phyloP scores from a whole-genome alignment of 1,284 basidiomycete genomes.

The Cystobasidium slooffiae region DNA sequence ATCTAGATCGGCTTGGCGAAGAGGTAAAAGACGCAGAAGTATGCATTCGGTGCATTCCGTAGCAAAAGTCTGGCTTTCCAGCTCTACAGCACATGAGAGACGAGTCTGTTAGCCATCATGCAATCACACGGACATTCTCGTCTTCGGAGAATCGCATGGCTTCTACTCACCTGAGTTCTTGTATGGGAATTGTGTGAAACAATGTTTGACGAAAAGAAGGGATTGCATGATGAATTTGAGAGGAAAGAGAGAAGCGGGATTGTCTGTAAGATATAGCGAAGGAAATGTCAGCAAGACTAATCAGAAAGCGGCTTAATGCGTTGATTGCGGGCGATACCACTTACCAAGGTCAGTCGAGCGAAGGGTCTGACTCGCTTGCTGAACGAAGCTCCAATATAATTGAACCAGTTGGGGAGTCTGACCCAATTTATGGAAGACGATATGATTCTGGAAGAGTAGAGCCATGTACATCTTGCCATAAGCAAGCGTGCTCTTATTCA shows the following conservation, averaged over 20 bases:
- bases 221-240: conserved; percentile 48
- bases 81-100: too few species aligned
- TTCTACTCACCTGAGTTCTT: conserved; percentile 4
- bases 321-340: background rate
- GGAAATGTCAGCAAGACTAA: background rate
- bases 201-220: conserved; percentile 48
- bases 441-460: conserved; percentile 44
- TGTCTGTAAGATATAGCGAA: too few species aligned
- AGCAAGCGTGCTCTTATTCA: conserved; percentile 48
- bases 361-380: conserved; percentile 40
- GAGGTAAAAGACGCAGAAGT: conserved; percentile 46
- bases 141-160: too few species aligned
- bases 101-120: too few species aligned
- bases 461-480: conserved; percentile 48
- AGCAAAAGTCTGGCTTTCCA: conserved; percentile 26
- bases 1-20: conserved; percentile 48
- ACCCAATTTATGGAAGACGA: conserved; percentile 45
- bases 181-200: conserved; percentile 50
- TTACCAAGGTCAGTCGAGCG: conserved; percentile 10
- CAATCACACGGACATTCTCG: too few species aligned
- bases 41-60: conserved; percentile 34
- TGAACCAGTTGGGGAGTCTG: conserved; percentile 39
- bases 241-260: conserved; percentile 44
- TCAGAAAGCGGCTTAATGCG: background rate
- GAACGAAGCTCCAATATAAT: conserved; percentile 42